Base-by-base conservation (phyloP, 768 basidiomycete species). In the Sarcomyxa edulis region DNA sequence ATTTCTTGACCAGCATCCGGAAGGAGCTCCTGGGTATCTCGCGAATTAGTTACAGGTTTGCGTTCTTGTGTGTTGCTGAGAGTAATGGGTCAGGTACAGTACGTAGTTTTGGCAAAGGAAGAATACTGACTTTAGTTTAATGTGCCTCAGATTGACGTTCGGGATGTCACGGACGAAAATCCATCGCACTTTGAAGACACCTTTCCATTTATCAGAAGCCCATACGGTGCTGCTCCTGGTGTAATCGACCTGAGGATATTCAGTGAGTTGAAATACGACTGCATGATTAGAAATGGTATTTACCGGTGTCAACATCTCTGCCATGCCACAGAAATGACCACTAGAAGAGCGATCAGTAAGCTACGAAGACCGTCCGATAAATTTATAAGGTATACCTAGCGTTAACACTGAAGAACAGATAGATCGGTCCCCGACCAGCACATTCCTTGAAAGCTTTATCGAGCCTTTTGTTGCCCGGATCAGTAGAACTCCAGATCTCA, bases 181-280 rank as follows among this genome's bases (percentile, higher is more conserved):
- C 96, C 96, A 98, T 40, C 84, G 77, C 18, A 99, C 91, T 65
- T 94, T 95, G 71, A 99, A 96, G 37, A 98, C 91, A 16, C 96
- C 96, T 61, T 99, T 98, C 96, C 96, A 99, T 59, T 99, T 99
- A 63, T 98, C 94, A 23, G 94, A 94, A 1, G 94, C 94, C 96
- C 96, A 99, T 14, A 99, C 96, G 1, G 86, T 97, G 45, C 89
- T 93, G 56, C 90, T 92, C 42, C 85, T 76, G 5, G 87, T 85
- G 59, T 98, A 94, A 58, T 98, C 95, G 25, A 98, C 87, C 74
- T 83, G 41, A 30, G 45, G 27, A 6, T 16, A 11, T 26, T 40
- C 11, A 37, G 29, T 39, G 25, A 6, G 9, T 43, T 48, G 35
- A 33, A 33, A 20, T 16, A 10, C 16, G 10, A 42, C 30, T 18